Evolutionary conservation across 306 rosid genomes (phyloP), one percentile per base, ranked within the genome.

Genomic region (Prunus fruticosa): DNA sequence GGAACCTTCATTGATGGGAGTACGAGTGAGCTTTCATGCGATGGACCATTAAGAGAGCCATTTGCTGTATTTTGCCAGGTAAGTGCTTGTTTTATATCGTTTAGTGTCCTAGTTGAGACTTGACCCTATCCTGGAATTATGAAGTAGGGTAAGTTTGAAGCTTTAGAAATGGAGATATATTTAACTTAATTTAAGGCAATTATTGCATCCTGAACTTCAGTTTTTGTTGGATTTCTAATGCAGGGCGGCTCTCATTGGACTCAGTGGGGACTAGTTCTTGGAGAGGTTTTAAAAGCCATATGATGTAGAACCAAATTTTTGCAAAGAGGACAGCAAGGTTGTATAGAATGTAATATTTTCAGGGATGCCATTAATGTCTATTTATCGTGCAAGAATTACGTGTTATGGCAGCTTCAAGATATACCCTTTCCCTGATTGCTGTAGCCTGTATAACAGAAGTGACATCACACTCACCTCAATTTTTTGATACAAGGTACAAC

Each of bases 221-320:
- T 20, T 34, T 38, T 32, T 72, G 30, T 61, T 20, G 23, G 63
- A 73, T 83, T 75, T 19, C 47, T 51, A 78, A 61, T 87, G 84
- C 85, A 90, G 97, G 97, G 96, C 75, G 96, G 97, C 80, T 90
- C 93, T 64, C 97, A 93, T 82, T 90, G 97, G 96, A 90, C 94
- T 83, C 97, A 93, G 69, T 90, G 97, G 97, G 97, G 96, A 70
- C 84, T 93, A 52, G 96, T 89, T 71, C 91, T 93, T 15, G 97
- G 93, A 77, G 97, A 93, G 90, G 89, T 93, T 73, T 74, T 93
- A 79, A 85, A 87, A 82, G 85, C 80, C 49, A 34, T 93, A 32
- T 89, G 81, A 82, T 46, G 52, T 38, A 64, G 79, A 81, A 71
- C 30, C 46, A 53, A 69, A 25, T 52, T 61, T 67, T n/a, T 47